Evolutionary conservation across 2,329 filamentous ascomycete genomes (phyloP).

Genomic region (Epicoccum nigrum): DNA sequence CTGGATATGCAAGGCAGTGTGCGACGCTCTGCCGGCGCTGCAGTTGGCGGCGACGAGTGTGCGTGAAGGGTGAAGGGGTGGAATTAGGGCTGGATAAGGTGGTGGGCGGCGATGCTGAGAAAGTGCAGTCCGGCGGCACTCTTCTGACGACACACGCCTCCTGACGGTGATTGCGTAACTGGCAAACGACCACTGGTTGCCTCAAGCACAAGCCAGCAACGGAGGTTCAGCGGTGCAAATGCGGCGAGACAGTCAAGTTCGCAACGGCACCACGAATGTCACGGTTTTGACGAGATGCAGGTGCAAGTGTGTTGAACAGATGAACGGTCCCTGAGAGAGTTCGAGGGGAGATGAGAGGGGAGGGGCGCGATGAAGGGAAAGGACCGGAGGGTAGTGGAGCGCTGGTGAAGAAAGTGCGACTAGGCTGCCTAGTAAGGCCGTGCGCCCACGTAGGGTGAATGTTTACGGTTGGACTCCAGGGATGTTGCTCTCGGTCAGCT

Average conservation of each 20-base stretch:
- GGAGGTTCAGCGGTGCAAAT: slow-evolving; percentile 8
- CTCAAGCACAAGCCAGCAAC: slow-evolving; percentile 20
- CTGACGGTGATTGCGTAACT: slow-evolving; percentile 41
- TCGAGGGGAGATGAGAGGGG: slow-evolving; percentile 29
- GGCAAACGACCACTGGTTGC: slow-evolving; percentile 30
- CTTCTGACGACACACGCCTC: slow-evolving; percentile 36
- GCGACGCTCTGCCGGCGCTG: slow-evolving; percentile 34
- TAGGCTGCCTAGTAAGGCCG: slow-evolving; percentile 39
- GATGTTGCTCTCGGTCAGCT: slow-evolving; percentile 30
- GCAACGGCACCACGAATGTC: slow-evolving; percentile 26
- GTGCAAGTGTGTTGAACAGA: slow-evolving; percentile 23
- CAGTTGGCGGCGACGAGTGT: slow-evolving; percentile 8
- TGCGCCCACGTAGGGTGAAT: slow-evolving; percentile 42
- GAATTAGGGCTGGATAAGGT: slow-evolving; percentile 23
- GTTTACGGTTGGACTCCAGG: slow-evolving; percentile 34
- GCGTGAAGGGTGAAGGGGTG: slow-evolving; percentile 12
- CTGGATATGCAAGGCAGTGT: slow-evolving; percentile 35
- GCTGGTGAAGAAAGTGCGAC: slow-evolving; percentile 37
- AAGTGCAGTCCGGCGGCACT: slow-evolving; percentile 26
- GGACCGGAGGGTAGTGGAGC: slow-evolving; percentile 41
- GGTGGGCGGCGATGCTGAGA: slow-evolving; percentile 8
- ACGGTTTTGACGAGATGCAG: slow-evolving; percentile 20
- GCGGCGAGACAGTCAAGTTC: slow-evolving; percentile 27
- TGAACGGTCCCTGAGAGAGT: slow-evolving; percentile 32
- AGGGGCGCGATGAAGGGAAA: slow-evolving; percentile 33